phyloP scores from a whole-genome alignment of 2,329 filamentous ascomycete genomes.

The Exophiala lecanii-corni region DNA sequence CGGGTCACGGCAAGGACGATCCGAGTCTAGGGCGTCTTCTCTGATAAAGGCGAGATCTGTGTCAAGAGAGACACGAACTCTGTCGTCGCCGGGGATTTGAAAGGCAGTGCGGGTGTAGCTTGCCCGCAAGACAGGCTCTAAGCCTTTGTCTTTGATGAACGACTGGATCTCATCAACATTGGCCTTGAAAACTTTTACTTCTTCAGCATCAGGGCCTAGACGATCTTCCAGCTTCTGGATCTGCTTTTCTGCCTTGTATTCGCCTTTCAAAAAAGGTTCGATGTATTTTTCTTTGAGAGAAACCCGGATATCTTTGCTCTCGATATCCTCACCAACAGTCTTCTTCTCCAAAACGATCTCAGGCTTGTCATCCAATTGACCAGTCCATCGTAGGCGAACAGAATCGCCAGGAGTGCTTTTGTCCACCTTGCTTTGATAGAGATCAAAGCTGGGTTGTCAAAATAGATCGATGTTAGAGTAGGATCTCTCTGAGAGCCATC shows the following conservation, averaged over 20 bases:
- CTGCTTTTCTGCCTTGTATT: slow-evolving; percentile 89
- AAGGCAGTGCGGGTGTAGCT: slow-evolving; percentile 95
- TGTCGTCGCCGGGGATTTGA: slow-evolving; percentile 88
- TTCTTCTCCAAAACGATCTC: slow-evolving; percentile 89
- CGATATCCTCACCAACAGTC: slow-evolving; percentile 69
- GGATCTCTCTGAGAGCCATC: slow-evolving; percentile 76
- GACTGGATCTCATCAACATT: slow-evolving; percentile 72
- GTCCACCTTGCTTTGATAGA: slow-evolving; percentile 83
- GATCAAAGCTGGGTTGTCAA: slow-evolving; percentile 82
- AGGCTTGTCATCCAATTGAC: slow-evolving; percentile 70
- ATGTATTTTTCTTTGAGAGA: slow-evolving; percentile 92
- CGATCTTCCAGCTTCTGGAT: slow-evolving; percentile 78
- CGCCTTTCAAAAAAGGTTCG: slow-evolving; percentile 75
- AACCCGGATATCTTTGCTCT: slow-evolving; percentile 74
- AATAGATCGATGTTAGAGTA: slow-evolving; percentile 91
- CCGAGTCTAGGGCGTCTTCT: slow-evolving; percentile 67
- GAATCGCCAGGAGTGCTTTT: slow-evolving; percentile 72
- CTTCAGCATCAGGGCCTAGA: slow-evolving; percentile 61
- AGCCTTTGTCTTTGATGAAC: slow-evolving; percentile 69
- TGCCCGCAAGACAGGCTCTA: slow-evolving; percentile 81
- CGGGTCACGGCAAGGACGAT: slow-evolving; percentile 83
- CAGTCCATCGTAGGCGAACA: slow-evolving; percentile 85
- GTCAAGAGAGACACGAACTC: slow-evolving; percentile 87
- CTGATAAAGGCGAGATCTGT: slow-evolving; percentile 85
- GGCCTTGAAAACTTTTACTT: slow-evolving; percentile 64